phyloP scores from a whole-genome alignment of 148 eudicot species.

The Pouteria glomerata region DNA sequence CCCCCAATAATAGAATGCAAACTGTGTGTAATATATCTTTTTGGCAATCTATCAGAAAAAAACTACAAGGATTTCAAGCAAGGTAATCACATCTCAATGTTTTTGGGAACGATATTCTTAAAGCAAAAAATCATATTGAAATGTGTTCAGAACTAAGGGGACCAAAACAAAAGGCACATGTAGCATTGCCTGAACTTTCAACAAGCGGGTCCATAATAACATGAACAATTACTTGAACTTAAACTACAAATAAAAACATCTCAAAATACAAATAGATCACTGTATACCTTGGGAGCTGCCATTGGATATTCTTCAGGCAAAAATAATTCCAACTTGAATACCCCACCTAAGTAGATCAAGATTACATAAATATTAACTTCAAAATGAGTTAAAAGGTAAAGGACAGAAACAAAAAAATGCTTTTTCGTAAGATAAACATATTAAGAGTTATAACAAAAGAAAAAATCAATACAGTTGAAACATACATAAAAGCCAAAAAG shows the following conservation, averaged over 20 bases:
- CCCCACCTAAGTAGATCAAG: slow-evolving; percentile 50
- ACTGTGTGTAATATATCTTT: too few species aligned
- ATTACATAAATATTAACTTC: not conserved
- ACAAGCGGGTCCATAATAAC: not conserved
- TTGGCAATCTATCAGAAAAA: too few species aligned
- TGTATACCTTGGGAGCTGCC: slow-evolving; percentile 96
- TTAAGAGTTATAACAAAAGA: not conserved
- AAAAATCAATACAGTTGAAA: not conserved
- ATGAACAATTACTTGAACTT: not conserved
- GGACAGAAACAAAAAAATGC: not conserved
- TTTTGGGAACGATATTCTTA: not conserved
- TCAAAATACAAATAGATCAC: not conserved
- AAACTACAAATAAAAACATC: not conserved
- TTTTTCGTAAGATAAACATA: not conserved
- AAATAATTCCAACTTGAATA: slow-evolving; percentile 88
- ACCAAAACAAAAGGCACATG: not conserved
- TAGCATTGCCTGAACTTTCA: not conserved
- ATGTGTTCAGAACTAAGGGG: not conserved
- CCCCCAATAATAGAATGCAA: too few species aligned
- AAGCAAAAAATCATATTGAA: not conserved
- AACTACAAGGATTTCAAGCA: not conserved
- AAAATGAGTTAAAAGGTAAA: not conserved
- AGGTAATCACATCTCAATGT: not conserved
- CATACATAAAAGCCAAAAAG: not conserved
- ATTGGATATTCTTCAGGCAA: slow-evolving; percentile 96